Conservation (phyloP, 257 asterid genomes). For the Schizonepeta tenuifolia region DNA sequence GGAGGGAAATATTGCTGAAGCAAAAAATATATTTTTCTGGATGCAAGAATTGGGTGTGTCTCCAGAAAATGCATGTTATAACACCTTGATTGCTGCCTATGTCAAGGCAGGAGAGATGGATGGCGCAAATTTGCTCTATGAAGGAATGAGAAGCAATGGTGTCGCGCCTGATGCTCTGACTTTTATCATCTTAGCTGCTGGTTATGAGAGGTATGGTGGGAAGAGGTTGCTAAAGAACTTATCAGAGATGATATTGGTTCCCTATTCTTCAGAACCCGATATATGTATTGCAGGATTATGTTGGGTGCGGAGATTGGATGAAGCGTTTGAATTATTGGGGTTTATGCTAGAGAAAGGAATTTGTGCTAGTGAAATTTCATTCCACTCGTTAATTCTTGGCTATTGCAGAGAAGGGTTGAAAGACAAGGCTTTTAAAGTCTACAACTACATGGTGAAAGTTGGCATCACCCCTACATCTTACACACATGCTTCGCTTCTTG, state of each 20-base stretch:
- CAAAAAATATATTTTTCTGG: too few species aligned
- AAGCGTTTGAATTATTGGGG: slow-evolving; percentile 65
- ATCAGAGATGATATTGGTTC: slow-evolving; percentile 42
- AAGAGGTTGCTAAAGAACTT: slow-evolving; percentile 55
- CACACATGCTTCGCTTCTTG: slow-evolving; percentile 70
- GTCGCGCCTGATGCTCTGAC: too few species aligned
- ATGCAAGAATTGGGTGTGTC: too few species aligned
- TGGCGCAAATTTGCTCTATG: too few species aligned
- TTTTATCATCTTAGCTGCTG: too few species aligned
- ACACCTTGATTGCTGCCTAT: too few species aligned
- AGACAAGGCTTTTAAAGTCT: slow-evolving; percentile 72
- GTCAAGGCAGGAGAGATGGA: too few species aligned
- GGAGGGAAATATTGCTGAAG: too few species aligned
- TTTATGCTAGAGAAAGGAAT: slow-evolving; percentile 74
- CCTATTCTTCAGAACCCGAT: slow-evolving; percentile 55
- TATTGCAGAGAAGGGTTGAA: slow-evolving; percentile 67
- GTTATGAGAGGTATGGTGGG: slow-evolving; percentile 41
- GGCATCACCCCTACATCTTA: slow-evolving; percentile 81
- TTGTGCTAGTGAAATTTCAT: slow-evolving; percentile 64
- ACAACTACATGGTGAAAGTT: slow-evolving; percentile 56
- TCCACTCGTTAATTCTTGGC: slow-evolving; percentile 78
- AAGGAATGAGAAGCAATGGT: too few species aligned
- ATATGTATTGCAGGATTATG: slow-evolving; percentile 63
- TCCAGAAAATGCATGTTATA: too few species aligned
- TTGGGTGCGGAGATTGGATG: slow-evolving; percentile 77